Percentiles rank a stretch among this genome's conserved stretches.
Conservation (phyloP, 495 filamentous ascomycete genomes). For the Cercophora scortea region DNA sequence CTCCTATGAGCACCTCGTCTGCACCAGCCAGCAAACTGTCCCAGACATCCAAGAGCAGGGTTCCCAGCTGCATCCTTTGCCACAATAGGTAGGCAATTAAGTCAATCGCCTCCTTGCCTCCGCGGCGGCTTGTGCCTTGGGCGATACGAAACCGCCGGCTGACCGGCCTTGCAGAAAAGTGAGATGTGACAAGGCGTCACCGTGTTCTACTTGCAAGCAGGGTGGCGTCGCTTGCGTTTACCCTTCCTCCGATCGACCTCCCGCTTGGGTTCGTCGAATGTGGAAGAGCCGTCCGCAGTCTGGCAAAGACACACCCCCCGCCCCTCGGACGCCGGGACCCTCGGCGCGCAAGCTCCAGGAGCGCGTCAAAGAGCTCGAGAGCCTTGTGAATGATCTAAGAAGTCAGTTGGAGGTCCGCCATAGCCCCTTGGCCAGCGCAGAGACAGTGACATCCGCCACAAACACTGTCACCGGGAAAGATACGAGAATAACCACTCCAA, state of each 20-base stretch:
- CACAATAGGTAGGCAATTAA: too few relatives aligned
- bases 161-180: constrained; percentile 39
- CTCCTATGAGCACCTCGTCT: too few relatives aligned
- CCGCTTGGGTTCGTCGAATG: constrained; percentile 42
- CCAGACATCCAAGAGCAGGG: too few relatives aligned
- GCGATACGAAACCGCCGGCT: too few relatives aligned
- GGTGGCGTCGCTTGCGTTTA: constrained; percentile 49
- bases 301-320: not conserved
- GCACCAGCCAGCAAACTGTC: too few relatives aligned
- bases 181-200: constrained; percentile 51
- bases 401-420: constrained; percentile 35
- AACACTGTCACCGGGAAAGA: not conserved
- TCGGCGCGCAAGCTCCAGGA: constrained; percentile 36
- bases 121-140: too few relatives aligned
- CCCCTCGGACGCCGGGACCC: constrained; percentile 4
- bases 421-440: not conserved
- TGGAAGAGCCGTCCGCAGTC: not conserved
- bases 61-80: too few relatives aligned
- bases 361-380: constrained; percentile 44
- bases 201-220: constrained; percentile 52
- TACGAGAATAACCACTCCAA: too few relatives aligned
- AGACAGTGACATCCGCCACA: not conserved
- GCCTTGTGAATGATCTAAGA: constrained; percentile 49
- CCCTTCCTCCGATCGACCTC: constrained; percentile 34
- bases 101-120: too few relatives aligned